A percentile compares a stretch with the other conserved stretches of the same genome.
Conservation (phyloP, 345 rosid genomes). For the Mallotus nudiflorus region DNA sequence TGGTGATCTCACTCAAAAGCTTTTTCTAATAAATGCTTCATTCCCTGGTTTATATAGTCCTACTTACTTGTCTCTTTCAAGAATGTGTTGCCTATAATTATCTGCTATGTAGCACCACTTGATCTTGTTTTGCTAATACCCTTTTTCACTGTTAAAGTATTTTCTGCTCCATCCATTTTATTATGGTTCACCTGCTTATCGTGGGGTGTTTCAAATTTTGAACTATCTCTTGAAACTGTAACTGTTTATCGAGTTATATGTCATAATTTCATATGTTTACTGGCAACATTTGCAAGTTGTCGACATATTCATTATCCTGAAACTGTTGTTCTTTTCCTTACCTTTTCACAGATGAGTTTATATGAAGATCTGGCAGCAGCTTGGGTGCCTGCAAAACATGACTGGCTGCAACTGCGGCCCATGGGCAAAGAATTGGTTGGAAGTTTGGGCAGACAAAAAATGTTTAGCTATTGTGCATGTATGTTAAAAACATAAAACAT, state of each 20-base stretch:
- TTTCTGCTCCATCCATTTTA: not conserved
- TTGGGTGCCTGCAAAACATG: conserved; percentile 96
- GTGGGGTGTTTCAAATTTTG: not conserved
- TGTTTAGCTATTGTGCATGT: conserved; percentile 90
- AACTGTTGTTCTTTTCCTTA: conserved; percentile 2
- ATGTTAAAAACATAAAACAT: conserved; percentile 36
- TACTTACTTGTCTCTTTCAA: not conserved
- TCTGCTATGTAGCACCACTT: not conserved
- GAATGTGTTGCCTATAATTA: conserved; percentile 1
- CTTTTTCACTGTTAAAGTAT: not conserved
- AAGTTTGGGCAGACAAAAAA: conserved; percentile 68
- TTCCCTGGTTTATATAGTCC: not conserved
- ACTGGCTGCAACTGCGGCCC: conserved; percentile 70
- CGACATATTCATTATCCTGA: not conserved
- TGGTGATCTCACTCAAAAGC: not conserved
- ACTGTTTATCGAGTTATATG: not conserved
- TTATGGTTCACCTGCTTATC: not conserved
- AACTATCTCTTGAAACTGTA: not conserved
- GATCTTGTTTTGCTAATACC: not conserved
- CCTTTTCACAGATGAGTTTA: conserved; percentile 76
- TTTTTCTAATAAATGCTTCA: conserved; percentile 1
- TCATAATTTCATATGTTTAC: not conserved
- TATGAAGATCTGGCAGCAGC: conserved; percentile 98
- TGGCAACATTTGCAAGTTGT: not conserved
- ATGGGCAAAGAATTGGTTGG: conserved; percentile 66